phyloP scores from a whole-genome alignment of 2,329 filamentous ascomycete genomes.

The Pestalotiopsis sp. region DNA sequence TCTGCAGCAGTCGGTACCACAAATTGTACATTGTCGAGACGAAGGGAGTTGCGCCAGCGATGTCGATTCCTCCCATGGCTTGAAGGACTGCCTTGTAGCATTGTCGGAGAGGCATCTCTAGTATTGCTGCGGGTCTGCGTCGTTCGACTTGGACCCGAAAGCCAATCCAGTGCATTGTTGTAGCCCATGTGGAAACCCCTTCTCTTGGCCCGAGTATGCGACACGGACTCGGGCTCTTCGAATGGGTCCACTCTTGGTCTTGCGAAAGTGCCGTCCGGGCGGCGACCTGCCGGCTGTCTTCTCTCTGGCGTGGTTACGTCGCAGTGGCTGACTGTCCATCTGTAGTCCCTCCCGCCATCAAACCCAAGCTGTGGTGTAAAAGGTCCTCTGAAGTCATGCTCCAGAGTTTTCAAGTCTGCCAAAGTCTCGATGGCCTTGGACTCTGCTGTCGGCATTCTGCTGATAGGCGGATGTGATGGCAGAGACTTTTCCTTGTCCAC shows the following conservation, averaged over 20 bases:
- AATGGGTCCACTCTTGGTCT: not conserved
- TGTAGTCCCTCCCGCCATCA: slow-evolving; percentile 46
- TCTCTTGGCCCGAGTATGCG: slow-evolving; percentile 16
- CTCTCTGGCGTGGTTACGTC: not conserved
- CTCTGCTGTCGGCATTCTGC: slow-evolving; percentile 44
- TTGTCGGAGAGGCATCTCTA: not conserved
- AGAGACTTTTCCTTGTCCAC: slow-evolving; percentile 34
- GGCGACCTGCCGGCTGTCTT: not conserved
- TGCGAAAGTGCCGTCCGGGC: not conserved
- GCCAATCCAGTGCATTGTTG: slow-evolving; percentile 12
- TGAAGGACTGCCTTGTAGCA: not conserved
- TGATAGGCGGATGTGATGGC: slow-evolving; percentile 33
- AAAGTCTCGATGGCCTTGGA: slow-evolving; percentile 40
- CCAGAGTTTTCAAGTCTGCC: slow-evolving; percentile 28
- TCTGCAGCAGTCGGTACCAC: slow-evolving; percentile 18
- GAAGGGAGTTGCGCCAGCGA: slow-evolving; percentile 12
- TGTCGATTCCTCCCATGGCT: slow-evolving; percentile 15
- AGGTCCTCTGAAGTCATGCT: slow-evolving; percentile 41
- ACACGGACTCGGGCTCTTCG: not conserved
- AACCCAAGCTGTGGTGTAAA: slow-evolving; percentile 49
- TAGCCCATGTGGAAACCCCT: slow-evolving; percentile 12
- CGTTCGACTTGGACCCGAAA: not conserved
- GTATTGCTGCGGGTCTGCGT: not conserved
- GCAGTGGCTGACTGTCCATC: slow-evolving; percentile 30
- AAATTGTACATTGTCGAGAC: slow-evolving; percentile 31